Percentiles rank a stretch among this genome's conserved stretches.
phyloP scores from a whole-genome alignment of 2,329 filamentous ascomycete species.

The Saccharata proteae region DNA sequence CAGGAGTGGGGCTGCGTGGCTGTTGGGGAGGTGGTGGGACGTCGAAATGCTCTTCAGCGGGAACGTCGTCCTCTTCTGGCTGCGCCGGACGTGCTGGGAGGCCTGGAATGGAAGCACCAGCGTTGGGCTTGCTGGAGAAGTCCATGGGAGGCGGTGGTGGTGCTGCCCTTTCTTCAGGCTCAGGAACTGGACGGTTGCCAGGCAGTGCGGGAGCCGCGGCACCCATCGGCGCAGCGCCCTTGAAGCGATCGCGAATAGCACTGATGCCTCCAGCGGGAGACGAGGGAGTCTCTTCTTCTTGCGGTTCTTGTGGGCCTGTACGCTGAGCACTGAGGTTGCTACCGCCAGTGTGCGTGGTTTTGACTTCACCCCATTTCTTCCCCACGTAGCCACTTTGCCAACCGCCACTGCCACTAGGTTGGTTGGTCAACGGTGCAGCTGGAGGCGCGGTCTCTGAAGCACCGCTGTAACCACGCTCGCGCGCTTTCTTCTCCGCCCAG shows the following conservation, averaged over 20 bases:
- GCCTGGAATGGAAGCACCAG: slow-evolving; percentile 55
- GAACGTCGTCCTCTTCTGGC: slow-evolving; percentile 34
- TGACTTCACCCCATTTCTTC: slow-evolving; percentile 80
- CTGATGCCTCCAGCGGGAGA: slow-evolving; percentile 54
- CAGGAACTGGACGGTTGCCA: slow-evolving; percentile 26
- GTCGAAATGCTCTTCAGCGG: slow-evolving; percentile 41
- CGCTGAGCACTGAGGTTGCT: slow-evolving; percentile 47
- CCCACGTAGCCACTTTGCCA: slow-evolving; percentile 90
- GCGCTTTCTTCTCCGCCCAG: slow-evolving; percentile 95
- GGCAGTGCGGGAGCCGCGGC: slow-evolving; percentile 37
- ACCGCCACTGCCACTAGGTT: slow-evolving; percentile 56
- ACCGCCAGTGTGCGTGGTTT: slow-evolving; percentile 55
- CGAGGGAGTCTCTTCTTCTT: slow-evolving; percentile 39
- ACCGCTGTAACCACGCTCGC: slow-evolving; percentile 50
- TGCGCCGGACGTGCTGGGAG: slow-evolving; percentile 48
- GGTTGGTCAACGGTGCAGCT: slow-evolving; percentile 24
- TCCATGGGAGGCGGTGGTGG: slow-evolving; percentile 58
- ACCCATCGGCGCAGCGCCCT: slow-evolving; percentile 60
- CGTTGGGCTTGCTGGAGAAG: slow-evolving; percentile 55
- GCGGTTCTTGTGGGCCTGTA: slow-evolving; percentile 44
- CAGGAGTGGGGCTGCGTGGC: slow-evolving; percentile 35
- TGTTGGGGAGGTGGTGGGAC: slow-evolving; percentile 27
- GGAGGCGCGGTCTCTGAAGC: slow-evolving; percentile 37
- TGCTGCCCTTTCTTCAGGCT: slow-evolving; percentile 29
- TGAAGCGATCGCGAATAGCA: slow-evolving; percentile 72